These are phyloP conservation scores for Sanghuangporus sanghuang DNA, from an alignment of 1,284 basidiomycete species.

Conservation along the genomic window DNA sequence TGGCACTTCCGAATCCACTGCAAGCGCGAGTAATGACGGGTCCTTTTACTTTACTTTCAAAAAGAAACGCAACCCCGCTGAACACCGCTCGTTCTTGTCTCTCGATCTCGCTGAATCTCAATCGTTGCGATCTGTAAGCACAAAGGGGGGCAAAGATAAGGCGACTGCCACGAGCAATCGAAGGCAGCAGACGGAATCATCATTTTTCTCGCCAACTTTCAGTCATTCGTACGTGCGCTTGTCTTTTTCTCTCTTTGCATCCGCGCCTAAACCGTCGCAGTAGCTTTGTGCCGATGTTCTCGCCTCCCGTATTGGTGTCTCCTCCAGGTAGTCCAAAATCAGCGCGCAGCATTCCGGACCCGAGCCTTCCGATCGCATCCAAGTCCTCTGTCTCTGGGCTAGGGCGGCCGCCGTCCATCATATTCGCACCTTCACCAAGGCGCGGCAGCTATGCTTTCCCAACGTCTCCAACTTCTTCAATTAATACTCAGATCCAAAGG, in stretches of 20 bases:
- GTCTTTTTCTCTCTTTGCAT: background rate
- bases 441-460: background rate
- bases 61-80: constrained; percentile 29
- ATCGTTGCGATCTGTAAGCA: constrained; percentile 38
- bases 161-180: constrained; percentile 18
- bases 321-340: constrained; percentile 8
- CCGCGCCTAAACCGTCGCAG: background rate
- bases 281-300: constrained; percentile 7
- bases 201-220: background rate
- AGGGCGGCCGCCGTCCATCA: background rate
- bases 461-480: constrained; percentile 15
- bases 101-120: constrained; percentile 56
- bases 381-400: background rate
- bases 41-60: constrained; percentile 50
- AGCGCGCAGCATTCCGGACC: constrained; percentile 8
- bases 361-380: background rate
- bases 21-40: constrained; percentile 21
- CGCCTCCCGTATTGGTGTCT: constrained; percentile 8
- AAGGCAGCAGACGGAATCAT: background rate
- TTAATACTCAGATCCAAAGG: background rate
- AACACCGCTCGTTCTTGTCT: constrained; percentile 51
- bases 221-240: constrained; percentile 7
- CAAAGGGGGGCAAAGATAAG: constrained; percentile 25
- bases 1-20: constrained; percentile 24
- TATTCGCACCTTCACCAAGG: constrained; percentile 1